Base-by-base conservation (phyloP, 2,329 filamentous ascomycete species). In the Aspergillus sp. region DNA sequence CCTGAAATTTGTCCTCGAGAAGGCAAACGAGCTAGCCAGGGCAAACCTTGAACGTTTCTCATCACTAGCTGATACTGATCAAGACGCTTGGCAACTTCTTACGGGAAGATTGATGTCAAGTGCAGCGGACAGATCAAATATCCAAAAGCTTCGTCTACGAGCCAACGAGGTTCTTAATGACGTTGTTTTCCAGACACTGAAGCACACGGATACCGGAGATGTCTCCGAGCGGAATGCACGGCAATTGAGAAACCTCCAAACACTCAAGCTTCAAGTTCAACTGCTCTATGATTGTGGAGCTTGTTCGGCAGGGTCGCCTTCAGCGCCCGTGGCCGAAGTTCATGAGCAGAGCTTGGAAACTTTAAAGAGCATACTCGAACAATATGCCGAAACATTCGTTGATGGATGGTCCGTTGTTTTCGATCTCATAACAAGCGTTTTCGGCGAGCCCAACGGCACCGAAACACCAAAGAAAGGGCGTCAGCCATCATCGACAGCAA, bases 321-420 rank as follows among this genome's bases (percentile, higher is more conserved):
- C 87, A 57, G 78, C 86, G 0, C 87, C 86, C 0, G 89, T 95
- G 65, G 79, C 91, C 17, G 90, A 95, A 58, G 90, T 96, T 15
- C 92, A 96, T 72, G 88, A 88, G 64, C 86, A 90, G 56, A 83
- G 91, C 23, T 83, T 96, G 1, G 91, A 96, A 64, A 89, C 90
- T 0, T 80, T 96, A 6, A 92, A 92, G 73, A 88, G 83, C 58
- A 86, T 97, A 19, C 82, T 99, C 2, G 94, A 98, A 70, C 89
- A 92, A 63, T 94, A 90, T 67, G 95, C 94, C 8, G 93, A 99
- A 71, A 88, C 86, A 0, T 83, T 98, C 5, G 81, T 90, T 13
- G 88, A 87, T 65, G 93, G 92, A 3, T 99, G 95, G 95, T 86
- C 90, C 51, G 84, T 91, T 52, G 88, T 92, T 0, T 95, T 99